Base-by-base conservation (phyloP, 352 stramenopile species). In the Globisporangium emineosum region DNA sequence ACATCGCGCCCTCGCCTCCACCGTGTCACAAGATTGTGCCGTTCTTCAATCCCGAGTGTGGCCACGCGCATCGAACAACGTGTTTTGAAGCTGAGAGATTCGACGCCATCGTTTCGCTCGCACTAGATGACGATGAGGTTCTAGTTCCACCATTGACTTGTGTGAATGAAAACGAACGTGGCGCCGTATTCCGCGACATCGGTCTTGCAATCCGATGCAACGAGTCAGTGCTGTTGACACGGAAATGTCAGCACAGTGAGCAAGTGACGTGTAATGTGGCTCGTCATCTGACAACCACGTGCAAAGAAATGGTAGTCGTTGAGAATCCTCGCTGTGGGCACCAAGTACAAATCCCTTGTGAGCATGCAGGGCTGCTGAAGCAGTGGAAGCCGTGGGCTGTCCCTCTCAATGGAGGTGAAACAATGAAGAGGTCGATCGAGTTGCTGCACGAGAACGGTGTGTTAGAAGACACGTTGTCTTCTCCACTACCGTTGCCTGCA, bases 1-100 rank as follows among this genome's bases (percentile, higher is more conserved):
- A 90, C 29, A 74, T 94, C 49, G 73, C 78, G 1, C 60, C 71
- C 13, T 71, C 47, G 13, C 62, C 79, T 6, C 73, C 78, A 5
- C 72, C 76, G 7, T 94, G 88, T 43, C 35, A 60, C 8, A 73
- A 90, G 40, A 32, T 52, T 0, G 75, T 91, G 8, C 62, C 76
- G 6, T 70, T 90, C 40, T 17, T 62, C 5, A 88, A 93, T 59
- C 84, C 83, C 0, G 77, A 90, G 56, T 96, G 88, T 62, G 86
- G 88, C 0, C 88, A 94, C 61, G 58, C 76, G 27, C 79, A 74
- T 42, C 63, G 68, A 3, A 80, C 78, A 8, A 85, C 78, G 12
- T 96, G 88, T 43, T 78, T 60, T 23, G 76, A 88, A 27, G 69
- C 62, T 5, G 54, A 42, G 2, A 50, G 57, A 56, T 53, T 74